Percentiles rank a stretch among this genome's conserved stretches.
Evolutionary conservation across 257 asterid genomes (phyloP).

Genomic region (Solanum neorickii): DNA sequence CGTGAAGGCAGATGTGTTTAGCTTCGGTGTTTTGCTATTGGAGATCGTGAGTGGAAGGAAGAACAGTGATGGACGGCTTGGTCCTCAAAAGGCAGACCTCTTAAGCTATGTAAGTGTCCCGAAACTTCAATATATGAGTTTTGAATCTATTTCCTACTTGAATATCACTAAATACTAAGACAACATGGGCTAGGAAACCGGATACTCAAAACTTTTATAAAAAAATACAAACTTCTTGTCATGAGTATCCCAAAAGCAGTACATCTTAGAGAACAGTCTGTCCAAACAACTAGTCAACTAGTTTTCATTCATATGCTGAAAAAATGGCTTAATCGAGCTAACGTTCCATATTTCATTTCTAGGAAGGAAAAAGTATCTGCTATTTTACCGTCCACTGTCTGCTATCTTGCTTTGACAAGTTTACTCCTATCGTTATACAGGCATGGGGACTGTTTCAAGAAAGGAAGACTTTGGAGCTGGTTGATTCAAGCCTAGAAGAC

Average conservation of each 20-base stretch:
- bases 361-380: background rate
- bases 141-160: background rate
- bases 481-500: slow-evolving; percentile 34
- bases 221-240: background rate
- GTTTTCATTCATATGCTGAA: background rate
- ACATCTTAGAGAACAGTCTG: background rate
- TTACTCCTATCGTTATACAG: slow-evolving; percentile 19
- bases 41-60: slow-evolving; percentile 86
- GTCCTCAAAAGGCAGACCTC: slow-evolving; percentile 51
- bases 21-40: slow-evolving; percentile 67
- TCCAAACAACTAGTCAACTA: background rate
- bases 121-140: background rate
- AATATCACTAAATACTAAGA: background rate
- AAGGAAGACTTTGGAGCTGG: slow-evolving; percentile 34
- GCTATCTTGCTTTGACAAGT: background rate
- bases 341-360: background rate
- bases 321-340: background rate
- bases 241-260: background rate
- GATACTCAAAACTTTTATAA: background rate
- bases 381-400: background rate
- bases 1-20: slow-evolving; percentile 80
- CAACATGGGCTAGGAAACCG: background rate
- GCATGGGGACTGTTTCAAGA: slow-evolving; percentile 51
- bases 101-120: slow-evolving; percentile 52
- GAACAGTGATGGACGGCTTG: slow-evolving; percentile 37